A percentile compares a stretch with the other conserved stretches of the same genome.
Evolutionary conservation across 495 filamentous ascomycete species (phyloP).

Genomic region (Letharia columbiana): DNA sequence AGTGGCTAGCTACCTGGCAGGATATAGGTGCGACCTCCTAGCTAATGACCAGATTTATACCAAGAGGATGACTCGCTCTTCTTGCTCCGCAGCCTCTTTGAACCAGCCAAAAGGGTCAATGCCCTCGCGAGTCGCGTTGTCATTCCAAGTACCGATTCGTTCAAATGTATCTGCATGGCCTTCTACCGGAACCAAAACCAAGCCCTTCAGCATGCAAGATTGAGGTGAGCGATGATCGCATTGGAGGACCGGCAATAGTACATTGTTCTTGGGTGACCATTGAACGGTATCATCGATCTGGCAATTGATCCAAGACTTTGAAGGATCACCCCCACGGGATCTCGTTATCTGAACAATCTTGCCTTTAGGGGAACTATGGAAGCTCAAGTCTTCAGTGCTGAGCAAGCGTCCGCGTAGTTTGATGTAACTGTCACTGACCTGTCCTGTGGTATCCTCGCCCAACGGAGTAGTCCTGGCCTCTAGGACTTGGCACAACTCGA

Average conservation of each 20-base stretch:
- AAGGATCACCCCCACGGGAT: neutral
- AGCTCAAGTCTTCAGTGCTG: neutral
- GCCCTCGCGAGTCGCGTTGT: neutral
- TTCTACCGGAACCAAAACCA: neutral
- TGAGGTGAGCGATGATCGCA: neutral
- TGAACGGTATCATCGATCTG: neutral
- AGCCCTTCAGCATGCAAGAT: conserved; percentile 1
- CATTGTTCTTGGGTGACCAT: neutral
- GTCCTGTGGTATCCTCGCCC: neutral
- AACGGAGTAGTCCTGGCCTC: neutral
- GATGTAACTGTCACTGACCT: conserved; percentile 3
- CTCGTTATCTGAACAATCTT: neutral
- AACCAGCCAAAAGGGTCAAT: neutral
- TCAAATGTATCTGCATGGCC: neutral
- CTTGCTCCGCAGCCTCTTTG: neutral
- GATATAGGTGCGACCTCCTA: too few relatives aligned
- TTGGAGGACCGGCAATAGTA: neutral
- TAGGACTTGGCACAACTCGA: neutral
- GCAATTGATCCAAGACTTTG: neutral
- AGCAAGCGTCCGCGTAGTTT: neutral
- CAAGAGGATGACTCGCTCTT: neutral
- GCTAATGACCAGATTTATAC: neutral
- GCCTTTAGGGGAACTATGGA: neutral
- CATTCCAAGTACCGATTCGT: neutral
- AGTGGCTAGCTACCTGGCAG: too few relatives aligned